phyloP scores from a whole-genome alignment of 2,329 filamentous ascomycete species.

The Harringtonia lauricola region DNA sequence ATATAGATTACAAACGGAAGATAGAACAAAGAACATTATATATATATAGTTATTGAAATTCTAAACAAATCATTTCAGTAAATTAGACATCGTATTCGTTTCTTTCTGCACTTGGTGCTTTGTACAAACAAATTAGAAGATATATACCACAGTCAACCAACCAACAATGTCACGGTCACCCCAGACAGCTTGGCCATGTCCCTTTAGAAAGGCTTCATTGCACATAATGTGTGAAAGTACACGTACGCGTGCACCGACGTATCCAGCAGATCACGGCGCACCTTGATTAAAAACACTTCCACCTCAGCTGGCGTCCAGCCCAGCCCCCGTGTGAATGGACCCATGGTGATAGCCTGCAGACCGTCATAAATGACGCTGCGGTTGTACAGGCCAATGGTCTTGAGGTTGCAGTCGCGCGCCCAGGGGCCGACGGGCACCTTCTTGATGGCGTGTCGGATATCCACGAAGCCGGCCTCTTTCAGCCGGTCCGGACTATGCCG shows the following conservation, averaged over 20 bases:
- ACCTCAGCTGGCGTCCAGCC: constrained; percentile 15
- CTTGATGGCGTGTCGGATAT: constrained; percentile 19
- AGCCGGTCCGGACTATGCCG: constrained; percentile 17
- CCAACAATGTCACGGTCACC: too few species aligned
- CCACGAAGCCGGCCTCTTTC: constrained; percentile 20
- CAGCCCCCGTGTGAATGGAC: constrained; percentile 15
- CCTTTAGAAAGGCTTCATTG: constrained; percentile 9
- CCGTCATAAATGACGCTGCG: constrained; percentile 16
- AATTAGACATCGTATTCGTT: too few species aligned
- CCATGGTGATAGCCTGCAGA: constrained; percentile 15
- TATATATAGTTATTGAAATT: too few species aligned
- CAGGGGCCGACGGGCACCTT: constrained; percentile 23
- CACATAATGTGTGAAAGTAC: constrained; percentile 6
- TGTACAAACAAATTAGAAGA: too few species aligned
- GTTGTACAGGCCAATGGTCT: constrained; percentile 16
- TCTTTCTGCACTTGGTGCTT: too few species aligned
- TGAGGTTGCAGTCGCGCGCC: constrained; percentile 15
- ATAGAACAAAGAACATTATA: too few species aligned
- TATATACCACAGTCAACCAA: too few species aligned
- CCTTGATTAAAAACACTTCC: constrained; percentile 12
- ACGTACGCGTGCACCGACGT: constrained; percentile 10
- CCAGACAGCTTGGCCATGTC: too few species aligned
- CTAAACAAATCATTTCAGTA: too few species aligned
- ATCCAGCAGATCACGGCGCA: constrained; percentile 11
- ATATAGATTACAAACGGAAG: too few species aligned